These are phyloP conservation scores for Epichloe gansuensis DNA, from an alignment of 2,329 filamentous ascomycete species.

Conservation along the genomic window DNA sequence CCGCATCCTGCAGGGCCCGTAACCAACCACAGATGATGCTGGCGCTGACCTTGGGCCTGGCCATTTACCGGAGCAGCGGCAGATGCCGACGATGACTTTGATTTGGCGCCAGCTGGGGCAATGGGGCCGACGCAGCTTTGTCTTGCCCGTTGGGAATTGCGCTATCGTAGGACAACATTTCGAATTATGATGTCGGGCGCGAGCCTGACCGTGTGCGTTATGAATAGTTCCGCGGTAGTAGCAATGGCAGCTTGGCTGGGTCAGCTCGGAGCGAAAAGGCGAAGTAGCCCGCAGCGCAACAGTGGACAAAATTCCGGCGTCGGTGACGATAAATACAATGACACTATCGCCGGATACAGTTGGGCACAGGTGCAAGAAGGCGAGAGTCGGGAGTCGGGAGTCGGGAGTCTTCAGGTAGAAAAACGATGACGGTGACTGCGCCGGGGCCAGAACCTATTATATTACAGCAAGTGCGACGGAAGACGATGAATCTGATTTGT, in stretches of 20 bases:
- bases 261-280: too few species aligned
- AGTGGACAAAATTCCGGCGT: too few species aligned
- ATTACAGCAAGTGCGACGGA: not conserved
- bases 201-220: too few species aligned
- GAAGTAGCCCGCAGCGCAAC: too few species aligned
- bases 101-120: conserved; percentile 1
- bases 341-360: too few species aligned
- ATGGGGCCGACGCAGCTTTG: not conserved
- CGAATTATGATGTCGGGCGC: not conserved
- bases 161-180: conserved; percentile 5
- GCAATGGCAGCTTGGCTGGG: too few species aligned
- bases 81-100: conserved; percentile 13
- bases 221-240: too few species aligned
- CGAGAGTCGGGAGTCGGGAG: too few species aligned
- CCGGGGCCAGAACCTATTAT: not conserved
- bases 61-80: conserved; percentile 16
- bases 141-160: conserved; percentile 3
- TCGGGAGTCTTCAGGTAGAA: too few species aligned
- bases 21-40: conserved; percentile 68
- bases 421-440: not conserved
- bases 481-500: not conserved
- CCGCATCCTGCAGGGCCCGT: conserved; percentile 70
- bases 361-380: too few species aligned
- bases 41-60: conserved; percentile 21
- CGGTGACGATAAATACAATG: too few species aligned